These are phyloP conservation scores for Mallotus repandus DNA, from an alignment of 441 rosid genomes.

Conservation along the genomic window DNA sequence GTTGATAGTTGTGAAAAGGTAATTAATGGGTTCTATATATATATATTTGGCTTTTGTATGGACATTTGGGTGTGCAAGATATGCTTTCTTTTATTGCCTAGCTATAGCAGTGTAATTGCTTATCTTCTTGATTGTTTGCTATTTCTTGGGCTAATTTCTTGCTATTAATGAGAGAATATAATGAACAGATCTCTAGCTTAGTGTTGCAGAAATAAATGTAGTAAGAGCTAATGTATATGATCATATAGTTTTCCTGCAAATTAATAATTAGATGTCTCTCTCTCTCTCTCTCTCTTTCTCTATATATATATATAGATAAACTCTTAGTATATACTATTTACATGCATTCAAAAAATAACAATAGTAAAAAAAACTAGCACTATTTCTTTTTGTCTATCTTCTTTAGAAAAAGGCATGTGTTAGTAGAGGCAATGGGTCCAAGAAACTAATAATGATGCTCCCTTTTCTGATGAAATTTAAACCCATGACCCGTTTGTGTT, in stretches of 20 bases:
- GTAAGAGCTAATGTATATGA: neutral
- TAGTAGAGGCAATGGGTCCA: constrained; percentile 26
- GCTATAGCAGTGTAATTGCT: neutral
- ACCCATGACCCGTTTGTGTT: constrained; percentile 15
- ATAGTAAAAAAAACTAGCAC: neutral
- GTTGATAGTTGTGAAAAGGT: constrained; percentile 11
- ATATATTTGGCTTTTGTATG: neutral
- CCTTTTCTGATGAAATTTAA: constrained; percentile 15
- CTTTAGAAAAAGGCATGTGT: neutral
- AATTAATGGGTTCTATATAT: neutral
- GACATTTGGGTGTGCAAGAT: neutral
- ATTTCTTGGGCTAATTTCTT: neutral
- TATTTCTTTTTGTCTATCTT: neutral
- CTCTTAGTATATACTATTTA: neutral
- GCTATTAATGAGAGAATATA: neutral
- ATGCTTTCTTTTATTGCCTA: neutral
- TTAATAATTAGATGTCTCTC: no score
- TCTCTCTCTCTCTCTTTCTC: no score
- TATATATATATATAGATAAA: neutral
- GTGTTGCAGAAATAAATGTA: constrained; percentile 5
- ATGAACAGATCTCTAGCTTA: neutral
- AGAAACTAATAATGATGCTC: constrained; percentile 30
- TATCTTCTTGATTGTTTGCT: neutral
- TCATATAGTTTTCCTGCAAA: no score
- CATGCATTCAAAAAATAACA: neutral